Evolutionary conservation across 2,329 filamentous ascomycete genomes (phyloP).

Genomic region (Xylariomycetidae sp.): DNA sequence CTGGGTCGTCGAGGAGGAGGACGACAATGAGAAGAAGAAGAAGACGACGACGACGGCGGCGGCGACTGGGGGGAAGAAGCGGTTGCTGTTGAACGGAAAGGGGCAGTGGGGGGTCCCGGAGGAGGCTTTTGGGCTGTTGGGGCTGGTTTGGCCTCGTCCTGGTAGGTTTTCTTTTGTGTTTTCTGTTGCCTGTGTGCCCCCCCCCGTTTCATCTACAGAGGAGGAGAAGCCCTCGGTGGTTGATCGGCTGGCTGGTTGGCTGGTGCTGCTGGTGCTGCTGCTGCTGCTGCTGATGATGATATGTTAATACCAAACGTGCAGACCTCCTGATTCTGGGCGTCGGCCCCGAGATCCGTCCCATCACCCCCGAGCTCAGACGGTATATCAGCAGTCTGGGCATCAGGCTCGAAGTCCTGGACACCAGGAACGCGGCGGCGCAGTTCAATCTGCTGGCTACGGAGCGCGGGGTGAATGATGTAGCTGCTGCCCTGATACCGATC

Average conservation of each 20-base stretch:
- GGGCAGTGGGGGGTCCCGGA: slow-evolving; percentile 75
- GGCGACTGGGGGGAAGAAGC: slow-evolving; percentile 18
- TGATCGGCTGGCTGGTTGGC: too few relatives aligned
- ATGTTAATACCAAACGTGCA: too few relatives aligned
- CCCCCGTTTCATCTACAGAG: too few relatives aligned
- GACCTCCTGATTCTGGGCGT: slow-evolving; percentile 89
- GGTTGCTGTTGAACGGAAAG: slow-evolving; percentile 62
- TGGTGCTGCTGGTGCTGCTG: too few relatives aligned
- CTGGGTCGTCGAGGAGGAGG: slow-evolving; percentile 50
- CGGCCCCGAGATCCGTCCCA: slow-evolving; percentile 67
- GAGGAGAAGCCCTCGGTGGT: too few relatives aligned
- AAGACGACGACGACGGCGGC: slow-evolving; percentile 13
- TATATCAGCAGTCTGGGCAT: slow-evolving; percentile 76
- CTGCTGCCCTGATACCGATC: slow-evolving; percentile 80
- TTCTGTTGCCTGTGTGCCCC: too few relatives aligned
- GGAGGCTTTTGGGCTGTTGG: slow-evolving; percentile 70
- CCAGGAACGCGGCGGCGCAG: slow-evolving; percentile 86
- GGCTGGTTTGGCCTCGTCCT: slow-evolving; percentile 80
- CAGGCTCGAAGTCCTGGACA: slow-evolving; percentile 83
- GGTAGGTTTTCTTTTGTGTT: slow-evolving; percentile 48
- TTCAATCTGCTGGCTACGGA: slow-evolving; percentile 96
- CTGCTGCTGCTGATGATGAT: too few relatives aligned
- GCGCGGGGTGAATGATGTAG: slow-evolving; percentile 77
- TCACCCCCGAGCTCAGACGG: slow-evolving; percentile 69
- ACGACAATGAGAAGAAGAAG: too few relatives aligned